Percentiles rank a stretch among this genome's conserved stretches.
These are phyloP conservation scores for Prosopis cineraria DNA, from an alignment of 306 rosid genomes.

Conservation along the genomic window DNA sequence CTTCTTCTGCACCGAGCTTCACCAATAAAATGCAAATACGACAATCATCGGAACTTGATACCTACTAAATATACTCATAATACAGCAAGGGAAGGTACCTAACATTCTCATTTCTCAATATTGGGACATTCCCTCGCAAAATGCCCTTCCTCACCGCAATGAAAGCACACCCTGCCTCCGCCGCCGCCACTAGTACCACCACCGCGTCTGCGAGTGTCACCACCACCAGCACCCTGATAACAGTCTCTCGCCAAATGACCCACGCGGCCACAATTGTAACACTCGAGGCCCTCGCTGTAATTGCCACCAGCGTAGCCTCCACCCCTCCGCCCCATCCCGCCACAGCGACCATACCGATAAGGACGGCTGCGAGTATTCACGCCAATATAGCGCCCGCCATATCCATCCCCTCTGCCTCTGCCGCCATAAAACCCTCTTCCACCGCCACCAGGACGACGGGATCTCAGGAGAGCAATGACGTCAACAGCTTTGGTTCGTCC, in stretches of 20 bases:
- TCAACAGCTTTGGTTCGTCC: slow-evolving; percentile 77
- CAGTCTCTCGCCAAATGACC: slow-evolving; percentile 75
- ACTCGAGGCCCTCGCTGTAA: slow-evolving; percentile 47
- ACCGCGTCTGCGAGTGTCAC: slow-evolving; percentile 24
- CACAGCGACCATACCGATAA: slow-evolving; percentile 30
- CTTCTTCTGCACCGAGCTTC: slow-evolving; percentile 15
- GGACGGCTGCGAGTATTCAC: slow-evolving; percentile 34
- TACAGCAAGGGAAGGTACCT: slow-evolving; percentile 5
- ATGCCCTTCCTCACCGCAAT: slow-evolving; percentile 86
- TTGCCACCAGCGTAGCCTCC: slow-evolving; percentile 29
- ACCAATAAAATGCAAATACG: not conserved
- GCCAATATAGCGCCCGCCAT: slow-evolving; percentile 35
- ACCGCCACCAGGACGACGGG: slow-evolving; percentile 29
- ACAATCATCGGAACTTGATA: slow-evolving; percentile 26
- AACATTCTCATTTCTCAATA: slow-evolving; percentile 42
- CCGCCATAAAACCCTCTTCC: slow-evolving; percentile 20
- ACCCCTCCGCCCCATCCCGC: slow-evolving; percentile 33
- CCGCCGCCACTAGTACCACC: slow-evolving; percentile 20
- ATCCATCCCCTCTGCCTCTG: slow-evolving; percentile 44
- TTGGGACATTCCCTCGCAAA: slow-evolving; percentile 72
- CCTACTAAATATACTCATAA: slow-evolving; percentile 28
- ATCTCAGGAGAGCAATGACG: slow-evolving; percentile 45
- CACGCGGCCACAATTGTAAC: slow-evolving; percentile 69
- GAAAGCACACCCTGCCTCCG: slow-evolving; percentile 53
- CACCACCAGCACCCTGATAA: slow-evolving; percentile 40